These are phyloP conservation scores for Cyclanthera cordifolia DNA, from an alignment of 306 rosid genomes.

Conservation along the genomic window DNA sequence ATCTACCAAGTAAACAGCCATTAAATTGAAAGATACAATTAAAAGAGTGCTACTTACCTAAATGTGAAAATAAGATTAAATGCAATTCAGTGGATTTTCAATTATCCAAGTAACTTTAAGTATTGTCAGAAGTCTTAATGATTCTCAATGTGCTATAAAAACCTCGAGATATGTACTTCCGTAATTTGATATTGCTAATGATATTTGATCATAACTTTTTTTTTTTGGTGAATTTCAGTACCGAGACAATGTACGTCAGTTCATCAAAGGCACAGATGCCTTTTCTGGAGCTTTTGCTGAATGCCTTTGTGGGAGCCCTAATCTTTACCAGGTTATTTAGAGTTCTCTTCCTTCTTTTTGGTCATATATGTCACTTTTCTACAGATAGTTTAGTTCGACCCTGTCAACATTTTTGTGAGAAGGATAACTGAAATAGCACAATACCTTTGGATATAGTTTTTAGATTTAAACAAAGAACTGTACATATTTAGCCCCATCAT, in stretches of 20 bases:
- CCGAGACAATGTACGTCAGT: conserved; percentile 78
- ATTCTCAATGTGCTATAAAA: not conserved
- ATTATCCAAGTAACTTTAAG: not conserved
- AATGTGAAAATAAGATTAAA: not conserved
- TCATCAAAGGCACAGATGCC: conserved; percentile 90
- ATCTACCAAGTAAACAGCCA: not conserved
- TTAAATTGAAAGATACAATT: not conserved
- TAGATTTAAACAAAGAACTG: not conserved
- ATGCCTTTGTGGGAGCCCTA: conserved; percentile 96
- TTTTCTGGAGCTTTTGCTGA: conserved; percentile 88
- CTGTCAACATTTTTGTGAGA: not conserved
- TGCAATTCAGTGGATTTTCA: not conserved
- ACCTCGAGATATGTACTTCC: not conserved
- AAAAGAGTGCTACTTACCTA: not conserved
- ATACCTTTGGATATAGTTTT: conserved; percentile 5
- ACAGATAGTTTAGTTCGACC: not conserved
- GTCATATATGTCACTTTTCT: not conserved
- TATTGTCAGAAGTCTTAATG: not conserved
- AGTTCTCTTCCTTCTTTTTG: conserved; percentile 5
- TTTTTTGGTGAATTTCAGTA: conserved; percentile 44
- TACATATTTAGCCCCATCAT: not conserved
- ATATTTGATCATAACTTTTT: conserved; percentile 3
- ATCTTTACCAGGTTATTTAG: conserved; percentile 63
- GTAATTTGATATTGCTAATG: not conserved
- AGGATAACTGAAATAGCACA: not conserved